Percentiles rank a stretch among this genome's conserved stretches.
phyloP scores from a whole-genome alignment of 2,329 filamentous ascomycete species.

The Coleophoma crateriformis region DNA sequence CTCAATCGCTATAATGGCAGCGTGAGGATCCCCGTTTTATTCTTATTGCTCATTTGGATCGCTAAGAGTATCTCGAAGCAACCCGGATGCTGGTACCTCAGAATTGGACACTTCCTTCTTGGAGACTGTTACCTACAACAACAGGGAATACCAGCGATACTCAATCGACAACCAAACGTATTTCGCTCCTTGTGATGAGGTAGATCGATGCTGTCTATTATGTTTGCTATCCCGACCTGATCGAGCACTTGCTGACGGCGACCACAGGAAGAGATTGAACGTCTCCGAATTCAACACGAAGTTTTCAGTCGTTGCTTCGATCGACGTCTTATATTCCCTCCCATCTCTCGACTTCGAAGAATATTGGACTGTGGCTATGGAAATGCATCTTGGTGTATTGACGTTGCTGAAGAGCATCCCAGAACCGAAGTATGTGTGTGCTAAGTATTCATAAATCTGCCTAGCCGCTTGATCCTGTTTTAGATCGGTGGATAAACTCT shows the following conservation, averaged over 20 bases:
- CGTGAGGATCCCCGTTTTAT: conserved; percentile 2
- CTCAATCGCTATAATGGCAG: conserved; percentile 5
- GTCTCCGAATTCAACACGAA: conserved; percentile 57
- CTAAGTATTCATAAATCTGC: background rate
- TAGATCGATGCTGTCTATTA: conserved; percentile 27
- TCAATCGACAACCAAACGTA: conserved; percentile 60
- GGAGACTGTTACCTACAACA: conserved; percentile 54
- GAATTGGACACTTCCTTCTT: conserved; percentile 52
- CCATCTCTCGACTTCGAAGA: conserved; percentile 47
- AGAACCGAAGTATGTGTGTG: conserved; percentile 52
- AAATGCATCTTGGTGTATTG: conserved; percentile 63
- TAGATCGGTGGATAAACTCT: no score
- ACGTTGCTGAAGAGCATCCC: conserved; percentile 60
- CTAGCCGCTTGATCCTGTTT: no score
- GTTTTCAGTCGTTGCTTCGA: conserved; percentile 62
- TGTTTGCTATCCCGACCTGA: conserved; percentile 1
- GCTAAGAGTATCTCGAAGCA: background rate
- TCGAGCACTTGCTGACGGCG: background rate
- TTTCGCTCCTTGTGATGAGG: conserved; percentile 67
- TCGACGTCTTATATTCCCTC: conserved; percentile 63
- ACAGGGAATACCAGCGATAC: conserved; percentile 62
- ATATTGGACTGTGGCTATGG: conserved; percentile 72
- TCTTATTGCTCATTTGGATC: background rate
- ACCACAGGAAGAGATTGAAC: conserved; percentile 59
- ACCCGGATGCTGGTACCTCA: conserved; percentile 30